phyloP scores from a whole-genome alignment of 164 flowering plant species.

The Malania oleifera region DNA sequence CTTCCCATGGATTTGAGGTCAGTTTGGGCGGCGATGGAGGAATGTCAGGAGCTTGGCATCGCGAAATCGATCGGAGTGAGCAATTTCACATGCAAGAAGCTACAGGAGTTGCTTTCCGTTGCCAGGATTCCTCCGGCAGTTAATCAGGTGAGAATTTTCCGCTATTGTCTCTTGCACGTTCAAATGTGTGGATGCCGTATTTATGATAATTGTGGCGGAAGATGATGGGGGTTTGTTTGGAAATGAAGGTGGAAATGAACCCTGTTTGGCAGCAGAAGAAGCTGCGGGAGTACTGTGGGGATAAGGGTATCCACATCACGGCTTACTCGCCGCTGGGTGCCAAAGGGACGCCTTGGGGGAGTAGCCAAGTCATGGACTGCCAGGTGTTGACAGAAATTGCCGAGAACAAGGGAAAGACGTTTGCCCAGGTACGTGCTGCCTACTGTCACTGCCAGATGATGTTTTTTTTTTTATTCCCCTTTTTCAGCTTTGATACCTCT shows the following conservation, averaged over 20 bases:
- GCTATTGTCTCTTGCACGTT: too few relatives aligned
- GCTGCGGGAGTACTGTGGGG: constrained; percentile 19
- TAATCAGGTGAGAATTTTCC: background rate
- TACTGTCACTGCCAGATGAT: too few relatives aligned
- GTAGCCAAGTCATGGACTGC: constrained; percentile 20
- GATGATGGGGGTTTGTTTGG: too few relatives aligned
- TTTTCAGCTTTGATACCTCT: too few relatives aligned
- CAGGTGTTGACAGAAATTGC: constrained; percentile 21
- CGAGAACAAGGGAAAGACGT: too few relatives aligned
- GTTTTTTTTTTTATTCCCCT: too few relatives aligned
- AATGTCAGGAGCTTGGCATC: constrained; percentile 34
- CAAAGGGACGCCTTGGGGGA: constrained; percentile 20
- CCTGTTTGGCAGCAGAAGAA: constrained; percentile 27
- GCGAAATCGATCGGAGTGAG: constrained; percentile 45
- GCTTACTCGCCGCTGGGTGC: constrained; percentile 32
- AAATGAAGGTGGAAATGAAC: constrained; percentile 42
- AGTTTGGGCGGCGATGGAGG: constrained; percentile 37
- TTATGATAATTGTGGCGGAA: too few relatives aligned
- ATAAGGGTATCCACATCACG: constrained; percentile 11
- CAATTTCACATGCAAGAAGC: constrained; percentile 42
- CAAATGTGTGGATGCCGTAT: too few relatives aligned
- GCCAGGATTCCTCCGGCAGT: constrained; percentile 37
- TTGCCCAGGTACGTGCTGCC: too few relatives aligned
- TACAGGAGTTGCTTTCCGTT: constrained; percentile 19
- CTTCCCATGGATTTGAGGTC: constrained; percentile 20